Conservation (phyloP, 2,329 filamentous ascomycete species). For the Ustulina deusta region DNA sequence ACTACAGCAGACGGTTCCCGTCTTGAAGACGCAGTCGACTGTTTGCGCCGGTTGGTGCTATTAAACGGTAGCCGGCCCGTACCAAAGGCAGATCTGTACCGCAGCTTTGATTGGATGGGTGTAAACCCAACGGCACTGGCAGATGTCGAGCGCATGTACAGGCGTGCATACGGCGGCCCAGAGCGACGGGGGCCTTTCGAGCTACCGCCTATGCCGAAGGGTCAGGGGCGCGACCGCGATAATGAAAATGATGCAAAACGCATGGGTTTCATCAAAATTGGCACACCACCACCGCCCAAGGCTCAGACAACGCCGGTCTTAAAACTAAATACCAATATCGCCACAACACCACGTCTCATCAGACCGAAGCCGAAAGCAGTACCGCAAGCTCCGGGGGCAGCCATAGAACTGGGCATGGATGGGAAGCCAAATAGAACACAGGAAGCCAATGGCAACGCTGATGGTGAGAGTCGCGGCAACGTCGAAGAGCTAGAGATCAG, state of each 20-base stretch:
- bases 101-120: conserved; percentile 69
- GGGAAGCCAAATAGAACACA: conserved; percentile 1
- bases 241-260: conserved; percentile 34
- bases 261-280: conserved; percentile 34
- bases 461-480: neutral
- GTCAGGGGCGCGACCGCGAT: conserved; percentile 43
- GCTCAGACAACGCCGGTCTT: conserved; percentile 44
- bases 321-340: conserved; percentile 47
- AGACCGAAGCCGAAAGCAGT: conserved; percentile 42
- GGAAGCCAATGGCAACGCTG: neutral
- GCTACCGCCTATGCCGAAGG: conserved; percentile 42
- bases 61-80: conserved; percentile 64
- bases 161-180: conserved; percentile 65
- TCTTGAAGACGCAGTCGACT: conserved; percentile 72
- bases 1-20: conserved; percentile 46
- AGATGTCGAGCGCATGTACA: conserved; percentile 69
- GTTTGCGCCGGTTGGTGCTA: conserved; percentile 71
- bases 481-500: conserved; percentile 42
- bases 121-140: conserved; percentile 62
- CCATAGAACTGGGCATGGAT: neutral
- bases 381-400: conserved; percentile 9
- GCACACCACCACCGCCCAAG: conserved; percentile 38
- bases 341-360: conserved; percentile 42
- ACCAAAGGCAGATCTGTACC: conserved; percentile 62
- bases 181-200: conserved; percentile 61